Base-by-base conservation (phyloP, 768 basidiomycete species). In the Mycena latifolia region DNA sequence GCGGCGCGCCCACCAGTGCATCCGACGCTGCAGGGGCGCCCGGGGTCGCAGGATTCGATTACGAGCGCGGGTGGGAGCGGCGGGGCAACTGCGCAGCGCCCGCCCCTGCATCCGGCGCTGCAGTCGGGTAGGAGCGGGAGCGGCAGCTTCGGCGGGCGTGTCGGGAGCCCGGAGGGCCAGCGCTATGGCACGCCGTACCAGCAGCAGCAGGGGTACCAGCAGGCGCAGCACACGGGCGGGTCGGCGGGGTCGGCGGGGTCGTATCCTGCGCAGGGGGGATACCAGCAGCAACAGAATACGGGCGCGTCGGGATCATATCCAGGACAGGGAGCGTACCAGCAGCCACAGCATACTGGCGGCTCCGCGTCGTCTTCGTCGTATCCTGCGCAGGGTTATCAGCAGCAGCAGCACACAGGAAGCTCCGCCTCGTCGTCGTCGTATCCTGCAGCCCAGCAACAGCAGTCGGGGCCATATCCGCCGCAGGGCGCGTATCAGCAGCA, bases 201-300 rank as follows among this genome's bases (percentile, higher is more conserved):
- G 53, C 43, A 60, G 59, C 48, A 51, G 35, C 48, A 60, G 57
- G 47, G 39, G 59, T 39, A 39, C 47, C 50, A 58, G 50, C 63
- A 65, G 20, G 47, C 48, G 41, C 63, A 58, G 56, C 50, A 65
- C 22, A 59, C 63, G 31, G 63, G 56, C n/a, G 63, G 63, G 12
- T 65, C 63, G 51, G 45, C 27, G 28, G 53, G 45, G 3, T 47
- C 61, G 27, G 41, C 61, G 18, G 18, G n/a, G 12, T 18, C 60
- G 27, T 29, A 62, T 33, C 31, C 39, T n/a, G 29, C 60, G 61
- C 67, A 17, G 43, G 29, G 28, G 41, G 22, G n/a, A n/a, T 56
- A 28, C 43, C 51, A 48, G 25, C 72, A 58, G 58, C 73, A 45
- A 80, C 64, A 25, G 20, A 70, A 35, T 22, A n/a, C 50, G 50